Evolutionary conservation across 257 asterid species (phyloP), one percentile per base, ranked within the genome.

Genomic region (Jacaranda copaia): DNA sequence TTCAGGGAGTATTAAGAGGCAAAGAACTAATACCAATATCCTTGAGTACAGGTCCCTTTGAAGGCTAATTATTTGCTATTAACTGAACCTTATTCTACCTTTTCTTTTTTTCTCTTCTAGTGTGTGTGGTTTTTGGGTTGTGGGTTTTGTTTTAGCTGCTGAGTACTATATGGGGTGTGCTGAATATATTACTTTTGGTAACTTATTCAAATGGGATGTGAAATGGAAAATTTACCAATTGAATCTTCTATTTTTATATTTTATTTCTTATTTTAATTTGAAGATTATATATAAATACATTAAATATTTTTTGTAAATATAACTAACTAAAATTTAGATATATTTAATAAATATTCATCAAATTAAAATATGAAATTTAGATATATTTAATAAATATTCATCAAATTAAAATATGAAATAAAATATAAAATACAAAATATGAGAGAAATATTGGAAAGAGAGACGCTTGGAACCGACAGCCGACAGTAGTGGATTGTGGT

Each of bases 1-100:
- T 65, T 72, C 93, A 1, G 93, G 86, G n/a, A 87, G 71, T 80
- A 90, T 89, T 70, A 91, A 89, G 87, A 81, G 95, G 81, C 97
- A 89, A 81, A 88, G 93, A 78, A 88, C 90, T 32, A 83, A 85
- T 77, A 75, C 77, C n/a, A 88, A 53, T 73, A 78, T 83, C 76
- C 87, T 86, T 83, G 85, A 87, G 63, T 82, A 79, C 80, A 75
- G 83, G 79, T 82, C 89, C 60, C 72, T 82, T 81, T 84, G 68
- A 77, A 53, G 2, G 16, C 5, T 42, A 55, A 19, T 14, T 8
- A 45, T 43, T 62, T 13, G 8, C n/a, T 4, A 3, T 45, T n/a
- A 16, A 25, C 32, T 3, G 15, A 48, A 39, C 8, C 11, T 36
- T 39, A 18, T 45, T 12, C 19, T 49, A 32, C 5, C 63, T 58